Percentiles rank a stretch among this genome's conserved stretches.
Evolutionary conservation across 129 eudicot genomes (phyloP).

Genomic region (Arctium minus): DNA sequence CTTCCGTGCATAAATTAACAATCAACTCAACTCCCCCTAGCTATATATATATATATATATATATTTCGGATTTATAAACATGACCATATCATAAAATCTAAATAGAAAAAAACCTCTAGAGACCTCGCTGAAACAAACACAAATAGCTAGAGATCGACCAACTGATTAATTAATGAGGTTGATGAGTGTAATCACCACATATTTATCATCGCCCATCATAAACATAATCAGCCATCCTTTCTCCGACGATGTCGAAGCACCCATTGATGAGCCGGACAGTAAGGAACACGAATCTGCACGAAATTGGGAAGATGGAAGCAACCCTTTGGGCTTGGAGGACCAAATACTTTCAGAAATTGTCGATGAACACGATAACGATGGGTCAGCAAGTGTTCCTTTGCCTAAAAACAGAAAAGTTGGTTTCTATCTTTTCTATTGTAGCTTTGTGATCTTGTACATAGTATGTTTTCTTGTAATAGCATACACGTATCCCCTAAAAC

Average conservation of each 20-base stretch:
- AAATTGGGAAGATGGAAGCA: not conserved
- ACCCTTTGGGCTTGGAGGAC: not conserved
- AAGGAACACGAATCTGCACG: not conserved
- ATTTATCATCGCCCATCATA: not conserved
- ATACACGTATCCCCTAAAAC: slow-evolving; percentile 14
- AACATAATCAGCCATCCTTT: not conserved
- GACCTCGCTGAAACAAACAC: too few relatives aligned
- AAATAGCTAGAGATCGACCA: too few relatives aligned
- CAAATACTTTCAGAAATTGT: not conserved
- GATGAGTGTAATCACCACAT: not conserved
- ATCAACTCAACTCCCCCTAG: too few relatives aligned
- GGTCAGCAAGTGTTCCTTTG: not conserved
- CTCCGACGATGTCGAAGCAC: not conserved
- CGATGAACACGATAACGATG: not conserved
- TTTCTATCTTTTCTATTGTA: slow-evolving; percentile 7
- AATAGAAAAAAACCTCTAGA: too few relatives aligned
- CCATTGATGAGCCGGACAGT: not conserved
- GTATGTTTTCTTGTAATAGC: not conserved
- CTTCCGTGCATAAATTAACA: not conserved
- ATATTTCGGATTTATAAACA: not conserved
- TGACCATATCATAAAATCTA: too few relatives aligned
- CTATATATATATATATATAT: too few relatives aligned
- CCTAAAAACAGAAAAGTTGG: slow-evolving; percentile 2
- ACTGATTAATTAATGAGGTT: not conserved
- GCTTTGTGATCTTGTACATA: not conserved